Evolutionary conservation across 1,284 basidiomycete species (phyloP), one percentile per base, ranked within the genome.

Genomic region (Jaminaea rosea): DNA sequence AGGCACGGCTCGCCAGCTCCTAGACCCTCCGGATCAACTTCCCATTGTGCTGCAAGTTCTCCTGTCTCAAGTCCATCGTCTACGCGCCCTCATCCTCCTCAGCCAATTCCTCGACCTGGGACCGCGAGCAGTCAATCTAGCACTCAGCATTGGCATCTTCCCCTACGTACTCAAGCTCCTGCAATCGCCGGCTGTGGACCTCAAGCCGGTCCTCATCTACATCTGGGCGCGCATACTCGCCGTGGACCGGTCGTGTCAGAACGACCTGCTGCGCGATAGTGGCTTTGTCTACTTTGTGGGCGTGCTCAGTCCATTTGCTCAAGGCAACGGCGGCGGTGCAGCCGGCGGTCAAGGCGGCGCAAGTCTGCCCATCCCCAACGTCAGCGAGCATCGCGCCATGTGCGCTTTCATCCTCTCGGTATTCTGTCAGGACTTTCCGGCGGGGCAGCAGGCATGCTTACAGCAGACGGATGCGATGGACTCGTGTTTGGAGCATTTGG

Each of bases 181-280:
- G 2, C 92, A 94, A 75, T 91, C 91, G 0, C 91, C 92, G 0
- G 89, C 90, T 0, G 85, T 86, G 58, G 93, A 98, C 69, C 81
- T 98, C 26, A 87, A 91, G 47, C 93, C 94, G 0, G 92, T 98
- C n/a, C 80, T 98, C 27, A 96, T 98, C 63, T 98, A 97, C 78
- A 97, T 98, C 58, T 98, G 94, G 94, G 88, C 93, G 1, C 82
- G 93, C 15, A 96, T 98, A 56, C 81, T 97, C 21, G 93, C 93
- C 1, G 91, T 97, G 26, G 94, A 97, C 74, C 84, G 86, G 6
- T 84, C 85, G 19, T 94, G 94, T 55, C 93, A 97, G 73, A 81
- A 84, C 41, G 93, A 98, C 69, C 77, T 98, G 5, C 83, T 87
- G 61, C 88, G 86, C 54, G 88, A 85, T 52, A 65, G 66, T 17